These are phyloP conservation scores for Syncephalastrum monosporum DNA, from an alignment of 371 early-diverging fungal species.

Conservation along the genomic window DNA sequence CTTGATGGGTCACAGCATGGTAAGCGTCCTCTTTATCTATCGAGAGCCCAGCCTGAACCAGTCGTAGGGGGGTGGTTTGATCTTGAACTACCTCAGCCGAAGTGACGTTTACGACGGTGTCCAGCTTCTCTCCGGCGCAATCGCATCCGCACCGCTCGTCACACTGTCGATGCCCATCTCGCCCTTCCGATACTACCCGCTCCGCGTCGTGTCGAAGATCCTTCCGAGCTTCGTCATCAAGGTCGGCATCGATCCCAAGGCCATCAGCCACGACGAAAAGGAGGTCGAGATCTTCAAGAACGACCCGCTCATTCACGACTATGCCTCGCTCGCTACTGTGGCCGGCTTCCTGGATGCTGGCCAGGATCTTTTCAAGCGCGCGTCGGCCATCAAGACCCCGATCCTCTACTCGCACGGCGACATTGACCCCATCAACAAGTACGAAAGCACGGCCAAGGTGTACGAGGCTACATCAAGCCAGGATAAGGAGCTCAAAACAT, in stretches of 20 bases:
- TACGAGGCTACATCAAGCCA: conserved; percentile 39
- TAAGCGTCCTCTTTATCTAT: conserved; percentile 15
- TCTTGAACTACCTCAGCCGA: conserved; percentile 53
- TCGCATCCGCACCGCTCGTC: conserved; percentile 46
- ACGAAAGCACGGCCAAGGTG: conserved; percentile 31
- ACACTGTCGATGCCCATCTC: conserved; percentile 34
- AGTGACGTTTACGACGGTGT: conserved; percentile 36
- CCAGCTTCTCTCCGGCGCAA: conserved; percentile 39
- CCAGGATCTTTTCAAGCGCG: conserved; percentile 7
- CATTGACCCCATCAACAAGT: conserved; percentile 47
- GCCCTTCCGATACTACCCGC: conserved; percentile 33
- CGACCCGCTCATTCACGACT: conserved; percentile 59
- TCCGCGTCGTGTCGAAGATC: conserved; percentile 31
- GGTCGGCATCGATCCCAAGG: conserved; percentile 34
- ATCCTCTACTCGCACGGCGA: conserved; percentile 49
- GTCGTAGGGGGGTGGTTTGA: conserved; percentile 58
- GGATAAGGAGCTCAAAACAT: conserved; percentile 50
- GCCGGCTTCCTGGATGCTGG: conserved; percentile 37
- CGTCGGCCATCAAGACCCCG: conserved; percentile 28
- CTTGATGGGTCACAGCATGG: conserved; percentile 68
- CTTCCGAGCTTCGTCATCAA: conserved; percentile 50
- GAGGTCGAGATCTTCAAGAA: conserved; percentile 44
- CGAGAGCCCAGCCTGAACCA: background rate
- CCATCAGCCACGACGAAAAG: conserved; percentile 47
- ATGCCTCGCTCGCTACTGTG: conserved; percentile 39